phyloP scores from a whole-genome alignment of 257 asterid genomes.

The Solanum corneliomulleri region DNA sequence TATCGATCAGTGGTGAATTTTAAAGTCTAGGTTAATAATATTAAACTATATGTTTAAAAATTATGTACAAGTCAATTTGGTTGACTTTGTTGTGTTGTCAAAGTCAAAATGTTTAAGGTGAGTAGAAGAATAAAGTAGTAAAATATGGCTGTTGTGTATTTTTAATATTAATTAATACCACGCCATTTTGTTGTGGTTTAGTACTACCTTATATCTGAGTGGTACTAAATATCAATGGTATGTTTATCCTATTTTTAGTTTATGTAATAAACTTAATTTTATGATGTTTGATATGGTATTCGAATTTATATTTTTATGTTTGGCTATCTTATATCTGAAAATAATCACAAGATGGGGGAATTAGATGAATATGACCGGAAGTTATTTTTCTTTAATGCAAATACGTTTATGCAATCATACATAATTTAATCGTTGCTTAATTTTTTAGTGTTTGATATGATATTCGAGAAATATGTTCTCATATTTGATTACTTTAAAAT shows the following conservation, averaged over 20 bases:
- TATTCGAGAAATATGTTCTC: neutral
- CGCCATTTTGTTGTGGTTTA: neutral
- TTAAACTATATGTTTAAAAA: neutral
- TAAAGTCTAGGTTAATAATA: neutral
- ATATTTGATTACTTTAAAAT: neutral
- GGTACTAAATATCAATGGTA: neutral
- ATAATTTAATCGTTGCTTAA: neutral
- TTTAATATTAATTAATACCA: neutral
- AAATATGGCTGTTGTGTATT: neutral
- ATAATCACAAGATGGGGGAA: no score
- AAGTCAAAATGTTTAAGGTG: neutral
- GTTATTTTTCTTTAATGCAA: no score
- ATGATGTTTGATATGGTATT: neutral
- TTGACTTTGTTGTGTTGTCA: neutral
- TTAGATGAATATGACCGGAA: no score
- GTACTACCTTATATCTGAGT: neutral
- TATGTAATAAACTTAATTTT: neutral
- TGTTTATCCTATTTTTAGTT: neutral
- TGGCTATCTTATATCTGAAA: neutral
- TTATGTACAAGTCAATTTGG: neutral
- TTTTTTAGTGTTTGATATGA: neutral
- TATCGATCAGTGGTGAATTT: conserved; percentile 64
- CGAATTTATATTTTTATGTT: neutral
- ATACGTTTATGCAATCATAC: no score
- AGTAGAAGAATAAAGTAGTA: neutral